Base-by-base conservation (phyloP, 495 filamentous ascomycete genomes). In the Oleoguttula mirabilis region DNA sequence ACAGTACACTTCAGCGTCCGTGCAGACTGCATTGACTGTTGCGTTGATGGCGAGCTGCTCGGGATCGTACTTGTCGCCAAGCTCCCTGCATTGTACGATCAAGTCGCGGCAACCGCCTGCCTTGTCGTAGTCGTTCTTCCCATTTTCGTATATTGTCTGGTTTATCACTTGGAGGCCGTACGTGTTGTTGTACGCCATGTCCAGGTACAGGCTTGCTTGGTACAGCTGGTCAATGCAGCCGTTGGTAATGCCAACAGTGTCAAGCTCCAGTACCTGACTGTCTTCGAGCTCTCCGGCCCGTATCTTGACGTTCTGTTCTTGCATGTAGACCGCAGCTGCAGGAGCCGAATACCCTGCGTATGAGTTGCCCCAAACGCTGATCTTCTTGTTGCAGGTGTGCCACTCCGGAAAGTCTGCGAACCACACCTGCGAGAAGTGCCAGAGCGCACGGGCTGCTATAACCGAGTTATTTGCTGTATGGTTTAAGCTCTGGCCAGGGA, bases 41-140 rank as follows among this genome's bases (percentile, higher is more conserved):
- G 52, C 17, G 21, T 70, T 61, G 48, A 64, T 50, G 17, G 67
- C 71, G 16, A 54, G 50, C 32, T 70, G 60, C 4, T 58, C 43
- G 0, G 69, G 66, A 47, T 77, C 73, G 23, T 61, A 55, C 17
- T 46, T 41, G 10, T 50, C 47, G 11, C 58, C 67, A 21, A 61
- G 61, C 10, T 57, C 47, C 6, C 72, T 64, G 52, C 75, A 78
- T 34, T 65, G 25, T 27, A 63, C 55, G 39, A 75, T 70, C 33
- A 65, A 58, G 42, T 73, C 69, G 16, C 57, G 55, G 50, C 76
- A 80, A 15, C 76, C 75, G 25, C 10, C 56, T 47, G 33, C 17
- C 5, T 33, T 19, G 34, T 67, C 63, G 38, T 70, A 73, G 47
- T 59, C 65, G 50, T 56, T 52, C 7, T 60, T 43, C n/a, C 53